phyloP scores from a whole-genome alignment of 163 green algal genomes.

The Chlorella variabilis region DNA sequence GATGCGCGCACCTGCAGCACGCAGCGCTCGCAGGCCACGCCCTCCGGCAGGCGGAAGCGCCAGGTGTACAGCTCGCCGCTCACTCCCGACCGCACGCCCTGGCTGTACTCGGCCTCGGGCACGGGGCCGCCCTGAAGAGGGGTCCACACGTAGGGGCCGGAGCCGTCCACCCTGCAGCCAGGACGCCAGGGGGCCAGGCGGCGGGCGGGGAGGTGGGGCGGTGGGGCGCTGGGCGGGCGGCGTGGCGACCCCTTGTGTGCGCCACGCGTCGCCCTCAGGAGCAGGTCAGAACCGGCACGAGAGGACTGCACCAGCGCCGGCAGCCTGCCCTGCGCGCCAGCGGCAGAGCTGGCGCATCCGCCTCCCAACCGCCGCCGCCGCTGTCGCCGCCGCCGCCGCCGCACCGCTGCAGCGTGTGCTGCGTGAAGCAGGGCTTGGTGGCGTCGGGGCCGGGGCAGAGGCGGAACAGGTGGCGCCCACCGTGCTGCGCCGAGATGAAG shows the following conservation, averaged over 20 bases:
- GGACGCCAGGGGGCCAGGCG: background rate
- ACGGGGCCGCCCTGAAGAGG: background rate
- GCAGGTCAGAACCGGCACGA: too few species aligned
- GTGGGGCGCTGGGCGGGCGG: too few species aligned
- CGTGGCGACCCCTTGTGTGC: too few species aligned
- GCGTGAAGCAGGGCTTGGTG: conserved; percentile 5
- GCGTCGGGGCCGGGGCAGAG: conserved; percentile 14
- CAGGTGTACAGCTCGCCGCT: conserved; percentile 28
- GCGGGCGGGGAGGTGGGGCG: background rate
- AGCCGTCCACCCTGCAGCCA: conserved; percentile 21
- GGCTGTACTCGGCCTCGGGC: background rate
- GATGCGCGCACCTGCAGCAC: conserved; percentile 26
- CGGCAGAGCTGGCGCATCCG: background rate
- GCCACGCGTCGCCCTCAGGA: too few species aligned
- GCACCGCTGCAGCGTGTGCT: conserved; percentile 30
- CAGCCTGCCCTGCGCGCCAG: too few species aligned
- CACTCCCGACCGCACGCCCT: too few species aligned
- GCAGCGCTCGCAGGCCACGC: conserved; percentile 15
- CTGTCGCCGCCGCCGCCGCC: background rate
- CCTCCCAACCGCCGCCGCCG: background rate
- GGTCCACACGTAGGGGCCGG: conserved; percentile 24
- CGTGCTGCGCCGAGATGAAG: conserved; percentile 31
- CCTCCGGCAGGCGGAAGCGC: conserved; percentile 23
- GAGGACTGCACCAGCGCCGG: too few species aligned
- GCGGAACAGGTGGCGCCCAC: conserved; percentile 26